Percentiles rank a stretch among this genome's conserved stretches.
phyloP scores from a whole-genome alignment of 1,284 basidiomycete species.

The Pholiota adiposa region DNA sequence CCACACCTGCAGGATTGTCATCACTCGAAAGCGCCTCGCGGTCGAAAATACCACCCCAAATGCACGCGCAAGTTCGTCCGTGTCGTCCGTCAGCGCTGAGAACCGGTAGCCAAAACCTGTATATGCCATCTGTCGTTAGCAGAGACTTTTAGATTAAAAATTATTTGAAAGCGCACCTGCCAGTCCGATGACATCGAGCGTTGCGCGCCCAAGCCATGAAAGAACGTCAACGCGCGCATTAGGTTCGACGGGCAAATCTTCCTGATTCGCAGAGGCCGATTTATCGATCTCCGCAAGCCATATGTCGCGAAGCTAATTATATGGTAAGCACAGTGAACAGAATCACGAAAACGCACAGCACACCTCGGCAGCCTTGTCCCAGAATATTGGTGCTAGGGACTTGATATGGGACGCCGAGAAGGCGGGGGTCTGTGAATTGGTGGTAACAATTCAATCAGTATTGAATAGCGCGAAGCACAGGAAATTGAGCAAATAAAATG shows the following conservation, averaged over 20 bases:
- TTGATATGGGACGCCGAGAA: slow-evolving; percentile 61
- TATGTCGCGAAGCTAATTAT: slow-evolving; percentile 47
- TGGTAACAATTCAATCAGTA: not conserved
- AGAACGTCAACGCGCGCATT: slow-evolving; percentile 57
- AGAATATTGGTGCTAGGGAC: slow-evolving; percentile 65
- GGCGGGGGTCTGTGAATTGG: slow-evolving; percentile 49
- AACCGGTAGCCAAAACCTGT: slow-evolving; percentile 69
- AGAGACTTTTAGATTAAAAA: not conserved
- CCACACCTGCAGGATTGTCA: slow-evolving; percentile 63
- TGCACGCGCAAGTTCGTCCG: slow-evolving; percentile 58
- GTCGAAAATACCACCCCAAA: slow-evolving; percentile 59
- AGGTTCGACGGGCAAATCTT: not conserved
- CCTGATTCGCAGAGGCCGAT: slow-evolving; percentile 3
- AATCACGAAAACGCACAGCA: not conserved
- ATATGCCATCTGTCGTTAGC: not conserved
- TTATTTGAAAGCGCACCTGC: slow-evolving; percentile 46
- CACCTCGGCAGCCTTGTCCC: slow-evolving; percentile 63
- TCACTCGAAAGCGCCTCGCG: slow-evolving; percentile 51
- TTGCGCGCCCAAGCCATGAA: slow-evolving; percentile 63
- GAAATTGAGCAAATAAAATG: not conserved
- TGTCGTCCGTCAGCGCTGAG: slow-evolving; percentile 46
- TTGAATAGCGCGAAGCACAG: too few species aligned
- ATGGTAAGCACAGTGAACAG: too few species aligned
- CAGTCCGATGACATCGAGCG: slow-evolving; percentile 74
- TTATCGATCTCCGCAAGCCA: slow-evolving; percentile 39